Base-by-base conservation (phyloP, 306 rosid species). In the Gastrolobium bilobum region DNA sequence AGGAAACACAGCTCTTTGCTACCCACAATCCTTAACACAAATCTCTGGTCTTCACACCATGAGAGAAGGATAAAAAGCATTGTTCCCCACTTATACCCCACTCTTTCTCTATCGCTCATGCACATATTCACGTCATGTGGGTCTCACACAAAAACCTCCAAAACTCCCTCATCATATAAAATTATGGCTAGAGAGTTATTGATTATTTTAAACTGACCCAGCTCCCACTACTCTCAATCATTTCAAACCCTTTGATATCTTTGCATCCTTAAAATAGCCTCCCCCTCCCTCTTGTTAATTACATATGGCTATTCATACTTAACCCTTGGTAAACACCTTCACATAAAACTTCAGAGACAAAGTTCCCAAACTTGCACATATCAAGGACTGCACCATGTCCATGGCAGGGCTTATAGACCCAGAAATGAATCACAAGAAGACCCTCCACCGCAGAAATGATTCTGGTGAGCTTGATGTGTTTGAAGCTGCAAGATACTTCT, bases 401-500 rank as follows among this genome's bases (percentile, higher is more conserved):
- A 68, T 87, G 66, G 81, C 93, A 38, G 89, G 90, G 26, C 72
- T 85, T 10, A 63, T 94, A 53, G 86, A 87, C 76, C 81, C 88
- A 38, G 93, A 90, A 26, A 92, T 80, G 56, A 75, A 72, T 7
- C 84, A 85, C 90, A 89, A 90, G 85, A 89, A 89, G 68, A 78
- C 91, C 47, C 87, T 90, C 89, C 96, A 91, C 85, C 71, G 89
- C 0, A 76, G 94, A 72, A 87, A 89, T 48, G 93, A 89, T 33
- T 95, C 99, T 1, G 88, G 86, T 6, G 99, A 95, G 83, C 92
- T 92, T 30, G 94, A 92, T 29, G 99, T 93, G 54, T 95, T 95
- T 59, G 98, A 93, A 78, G 99, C 99, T 3, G 83, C 98, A 51
- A 80, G 91, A 68, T 95, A 95, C 59, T 95, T 95, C 93, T 95